Base-by-base conservation (phyloP, 2,329 filamentous ascomycete genomes). In the Colletotrichum cuscutae region DNA sequence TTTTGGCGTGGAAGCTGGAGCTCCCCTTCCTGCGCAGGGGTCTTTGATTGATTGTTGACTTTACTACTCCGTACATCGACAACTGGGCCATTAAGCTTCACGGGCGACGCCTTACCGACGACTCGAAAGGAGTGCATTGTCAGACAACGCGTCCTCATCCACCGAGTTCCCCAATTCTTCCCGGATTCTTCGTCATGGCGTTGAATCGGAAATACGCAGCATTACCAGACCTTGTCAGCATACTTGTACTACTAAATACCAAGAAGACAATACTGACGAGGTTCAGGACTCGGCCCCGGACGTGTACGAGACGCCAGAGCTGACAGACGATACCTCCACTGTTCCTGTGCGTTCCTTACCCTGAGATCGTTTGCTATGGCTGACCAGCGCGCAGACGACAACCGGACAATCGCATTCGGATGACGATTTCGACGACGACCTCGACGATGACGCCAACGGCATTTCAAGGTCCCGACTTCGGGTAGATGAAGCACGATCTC, bases 281-380 rank as follows among this genome's bases (percentile, higher is more conserved):
- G n/a, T 35, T 65, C 76, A 97, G 94, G 95, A 98, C 84, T 93
- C 93, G 67, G 95, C 95, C 32, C 95, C 95, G 76, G 97, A 98
- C 80, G 94, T 98, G 78, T 98, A 98, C 86, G 96, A 98, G 84
- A 98, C 97, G 19, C 95, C 96, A 76, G 95, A 97, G 68, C 86
- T 98, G 76, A 96, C 93, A 69, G 95, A 98, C 80, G 95, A 97
- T 82, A 93, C 91, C 75, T 97, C 95, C 26, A 98, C 95, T 60
- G 86, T 95, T 70, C 94, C 92, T 68, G 94, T 96, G 85, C 82
- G 89, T 82, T 28, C 19, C n/a, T n/a, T 52, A 2, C 6, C 57
- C 32, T n/a, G 46, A 15, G 26, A 5, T 54, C 13, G 8, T 24
- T 53, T n/a, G 4, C 35, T 5, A 15, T 15, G 57, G 52, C 69